Percentiles rank a stretch among this genome's conserved stretches.
Evolutionary conservation across 352 stramenopile genomes (phyloP).

Genomic region (Aphanomyces invadans): DNA sequence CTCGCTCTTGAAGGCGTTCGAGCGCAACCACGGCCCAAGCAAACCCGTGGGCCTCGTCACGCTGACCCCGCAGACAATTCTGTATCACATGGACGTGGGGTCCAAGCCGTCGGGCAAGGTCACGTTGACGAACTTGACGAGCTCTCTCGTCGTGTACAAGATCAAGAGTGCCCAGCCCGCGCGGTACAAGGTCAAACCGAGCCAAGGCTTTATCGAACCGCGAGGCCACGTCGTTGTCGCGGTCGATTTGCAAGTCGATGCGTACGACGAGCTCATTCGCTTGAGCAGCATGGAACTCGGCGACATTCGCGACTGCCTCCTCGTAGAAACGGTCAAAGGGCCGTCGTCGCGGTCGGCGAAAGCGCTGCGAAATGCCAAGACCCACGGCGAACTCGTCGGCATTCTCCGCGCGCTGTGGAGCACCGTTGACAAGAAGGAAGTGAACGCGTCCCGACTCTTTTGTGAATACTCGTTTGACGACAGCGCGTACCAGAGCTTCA

Average conservation of each 20-base stretch:
- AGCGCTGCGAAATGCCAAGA: not conserved
- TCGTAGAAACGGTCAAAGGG: slow-evolving; percentile 2
- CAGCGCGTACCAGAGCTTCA: slow-evolving; percentile 18
- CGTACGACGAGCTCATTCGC: slow-evolving; percentile 20
- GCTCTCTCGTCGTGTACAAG: slow-evolving; percentile 10
- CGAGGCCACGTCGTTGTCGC: not conserved
- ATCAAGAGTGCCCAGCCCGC: slow-evolving; percentile 18
- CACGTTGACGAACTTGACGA: slow-evolving; percentile 4
- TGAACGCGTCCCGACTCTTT: slow-evolving; percentile 17
- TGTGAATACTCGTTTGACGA: slow-evolving; percentile 19
- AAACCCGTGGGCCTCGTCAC: not conserved
- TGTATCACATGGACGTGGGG: slow-evolving; percentile 19
- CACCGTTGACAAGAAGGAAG: not conserved
- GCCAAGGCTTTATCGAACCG: slow-evolving; percentile 6
- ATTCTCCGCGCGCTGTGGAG: not conserved
- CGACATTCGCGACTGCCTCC: slow-evolving; percentile 19
- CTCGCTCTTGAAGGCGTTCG: slow-evolving; percentile 18
- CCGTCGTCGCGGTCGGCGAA: not conserved
- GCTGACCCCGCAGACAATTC: slow-evolving; percentile 7
- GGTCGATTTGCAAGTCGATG: slow-evolving; percentile 1
- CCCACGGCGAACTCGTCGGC: not conserved
- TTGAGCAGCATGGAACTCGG: slow-evolving; percentile 13
- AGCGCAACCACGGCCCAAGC: not conserved
- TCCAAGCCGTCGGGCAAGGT: not conserved
- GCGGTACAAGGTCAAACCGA: slow-evolving; percentile 20